These are phyloP conservation scores for Musa acuminata DNA, from an alignment of 176 grass and related monocot genomes.

Conservation along the genomic window DNA sequence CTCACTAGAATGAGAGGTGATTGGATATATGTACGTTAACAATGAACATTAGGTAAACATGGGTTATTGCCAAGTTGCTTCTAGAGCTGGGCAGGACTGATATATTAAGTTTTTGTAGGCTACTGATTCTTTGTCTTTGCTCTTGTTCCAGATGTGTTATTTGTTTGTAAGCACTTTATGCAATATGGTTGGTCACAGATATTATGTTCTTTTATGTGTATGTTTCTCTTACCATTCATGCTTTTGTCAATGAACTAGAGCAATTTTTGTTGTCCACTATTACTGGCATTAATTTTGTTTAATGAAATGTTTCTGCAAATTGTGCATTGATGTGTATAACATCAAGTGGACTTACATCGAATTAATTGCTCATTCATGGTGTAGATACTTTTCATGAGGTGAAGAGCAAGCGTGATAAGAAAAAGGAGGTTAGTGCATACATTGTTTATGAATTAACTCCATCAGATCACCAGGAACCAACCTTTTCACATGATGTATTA, in stretches of 20 bases:
- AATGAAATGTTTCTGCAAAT: neutral
- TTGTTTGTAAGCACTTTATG: no score
- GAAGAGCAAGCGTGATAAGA: constrained; percentile 63
- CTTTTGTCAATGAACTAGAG: neutral
- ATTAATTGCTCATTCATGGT: constrained; percentile 5
- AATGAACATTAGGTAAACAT: no score
- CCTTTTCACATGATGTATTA: neutral
- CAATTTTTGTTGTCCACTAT: neutral
- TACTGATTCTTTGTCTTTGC: no score
- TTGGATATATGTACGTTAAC: no score
- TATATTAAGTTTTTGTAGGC: no score
- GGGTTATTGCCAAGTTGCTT: no score
- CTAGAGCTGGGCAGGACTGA: no score
- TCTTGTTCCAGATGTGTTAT: no score
- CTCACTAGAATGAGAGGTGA: no score
- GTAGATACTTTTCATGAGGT: constrained; percentile 72
- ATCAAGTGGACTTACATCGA: neutral
- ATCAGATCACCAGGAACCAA: neutral
- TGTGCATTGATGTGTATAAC: neutral
- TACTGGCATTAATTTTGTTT: neutral
- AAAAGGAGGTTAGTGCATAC: constrained; percentile 49
- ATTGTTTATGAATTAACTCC: neutral
- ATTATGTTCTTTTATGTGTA: no score
- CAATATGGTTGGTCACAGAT: no score
- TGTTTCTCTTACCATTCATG: neutral